Percentiles rank a stretch among this genome's conserved stretches.
Conservation (phyloP, 495 filamentous ascomycete genomes). For the Penicillium angulare region DNA sequence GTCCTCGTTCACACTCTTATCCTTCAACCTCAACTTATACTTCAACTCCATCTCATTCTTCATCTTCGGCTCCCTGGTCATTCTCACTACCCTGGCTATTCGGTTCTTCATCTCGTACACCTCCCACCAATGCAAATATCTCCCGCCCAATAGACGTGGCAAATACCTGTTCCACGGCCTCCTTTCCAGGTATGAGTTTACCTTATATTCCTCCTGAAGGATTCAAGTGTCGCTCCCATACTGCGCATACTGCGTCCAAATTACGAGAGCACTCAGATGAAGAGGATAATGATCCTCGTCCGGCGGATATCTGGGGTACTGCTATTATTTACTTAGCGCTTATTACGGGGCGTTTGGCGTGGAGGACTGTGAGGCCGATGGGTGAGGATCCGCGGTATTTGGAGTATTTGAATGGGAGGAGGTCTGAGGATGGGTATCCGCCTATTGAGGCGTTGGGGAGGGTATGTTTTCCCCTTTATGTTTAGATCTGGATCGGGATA, state of each 20-base stretch:
- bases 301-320: slow-evolving; percentile 92
- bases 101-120: neutral
- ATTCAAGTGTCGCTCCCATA: neutral
- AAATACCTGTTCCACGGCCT: slow-evolving; percentile 8
- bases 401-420: slow-evolving; percentile 76
- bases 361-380: slow-evolving; percentile 80
- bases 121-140: no score
- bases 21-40: no score
- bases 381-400: slow-evolving; percentile 83
- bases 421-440: slow-evolving; percentile 80
- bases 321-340: slow-evolving; percentile 97
- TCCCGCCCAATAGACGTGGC: neutral
- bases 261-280: slow-evolving; percentile 40
- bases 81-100: slow-evolving; percentile 15
- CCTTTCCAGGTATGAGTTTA: slow-evolving; percentile 16
- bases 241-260: neutral
- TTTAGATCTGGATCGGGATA: neutral
- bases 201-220: slow-evolving; percentile 22
- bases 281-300: slow-evolving; percentile 75
- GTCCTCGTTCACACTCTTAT: neutral
- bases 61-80: slow-evolving; percentile 10
- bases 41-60: neutral
- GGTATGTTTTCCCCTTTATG: slow-evolving; percentile 51
- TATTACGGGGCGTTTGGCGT: slow-evolving; percentile 84
- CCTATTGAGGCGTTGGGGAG: slow-evolving; percentile 87